These are phyloP conservation scores for Candida suzukii DNA, from an alignment of 805 yeast genomes.

Conservation along the genomic window DNA sequence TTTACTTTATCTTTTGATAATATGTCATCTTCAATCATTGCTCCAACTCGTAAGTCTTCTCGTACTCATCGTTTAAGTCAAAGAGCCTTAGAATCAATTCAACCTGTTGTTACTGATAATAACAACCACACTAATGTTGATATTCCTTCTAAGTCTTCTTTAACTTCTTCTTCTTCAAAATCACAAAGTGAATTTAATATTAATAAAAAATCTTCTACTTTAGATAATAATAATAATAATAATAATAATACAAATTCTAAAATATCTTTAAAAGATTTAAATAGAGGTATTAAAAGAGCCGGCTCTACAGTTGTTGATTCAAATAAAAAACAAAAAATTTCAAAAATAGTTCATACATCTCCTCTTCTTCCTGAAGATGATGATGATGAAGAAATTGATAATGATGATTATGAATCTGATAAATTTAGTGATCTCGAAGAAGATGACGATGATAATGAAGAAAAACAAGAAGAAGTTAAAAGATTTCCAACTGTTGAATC, in stretches of 20 bases:
- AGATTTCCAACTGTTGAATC: neutral
- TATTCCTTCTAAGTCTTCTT: neutral
- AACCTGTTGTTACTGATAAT: neutral
- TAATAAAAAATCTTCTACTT: neutral
- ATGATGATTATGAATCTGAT: no score
- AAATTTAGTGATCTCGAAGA: neutral
- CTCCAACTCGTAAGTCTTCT: conserved; percentile 3
- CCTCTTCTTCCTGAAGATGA: no score
- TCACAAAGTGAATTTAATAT: neutral
- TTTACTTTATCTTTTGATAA: neutral
- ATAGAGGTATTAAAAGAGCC: neutral
- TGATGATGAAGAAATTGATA: neutral
- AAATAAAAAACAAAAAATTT: no score
- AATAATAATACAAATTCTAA: no score
- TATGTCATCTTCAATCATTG: neutral
- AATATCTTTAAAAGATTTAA: no score
- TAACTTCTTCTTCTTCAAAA: neutral
- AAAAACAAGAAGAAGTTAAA: neutral
- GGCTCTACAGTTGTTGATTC: no score
- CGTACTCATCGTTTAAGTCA: conserved; percentile 2
- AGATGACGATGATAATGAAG: neutral
- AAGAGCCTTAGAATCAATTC: conserved; percentile 2
- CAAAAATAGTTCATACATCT: no score
- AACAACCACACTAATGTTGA: neutral
- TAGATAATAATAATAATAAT: no score